phyloP scores from a whole-genome alignment of 139 green algal genomes.

The Gonium pectorale region DNA sequence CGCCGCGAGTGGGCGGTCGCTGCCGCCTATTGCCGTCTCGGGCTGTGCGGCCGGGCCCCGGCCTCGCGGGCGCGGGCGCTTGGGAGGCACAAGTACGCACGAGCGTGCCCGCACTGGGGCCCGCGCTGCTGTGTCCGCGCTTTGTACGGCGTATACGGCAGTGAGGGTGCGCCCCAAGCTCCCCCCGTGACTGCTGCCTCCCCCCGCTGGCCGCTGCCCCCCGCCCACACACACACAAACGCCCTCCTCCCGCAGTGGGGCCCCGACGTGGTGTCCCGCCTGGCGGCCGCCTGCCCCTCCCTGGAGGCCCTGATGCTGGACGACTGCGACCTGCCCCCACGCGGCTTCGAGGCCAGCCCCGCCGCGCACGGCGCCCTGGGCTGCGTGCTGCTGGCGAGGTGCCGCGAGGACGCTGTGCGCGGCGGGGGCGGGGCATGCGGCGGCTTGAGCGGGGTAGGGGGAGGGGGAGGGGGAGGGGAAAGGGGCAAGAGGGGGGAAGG shows the following conservation, averaged over 20 bases:
- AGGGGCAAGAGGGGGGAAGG: background rate
- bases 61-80: too few species aligned
- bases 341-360: background rate
- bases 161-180: too few species aligned
- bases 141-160: too few species aligned
- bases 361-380: slow-evolving; percentile 12
- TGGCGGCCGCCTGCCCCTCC: background rate
- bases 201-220: too few species aligned
- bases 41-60: too few species aligned
- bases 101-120: too few species aligned
- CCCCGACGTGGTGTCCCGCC: background rate
- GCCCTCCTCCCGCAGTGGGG: background rate
- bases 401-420: background rate
- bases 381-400: slow-evolving; percentile 19
- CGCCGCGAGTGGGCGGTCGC: too few species aligned
- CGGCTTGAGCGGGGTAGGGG: background rate
- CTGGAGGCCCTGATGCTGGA: slow-evolving; percentile 37
- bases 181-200: too few species aligned
- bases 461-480: background rate
- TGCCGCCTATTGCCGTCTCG: too few species aligned
- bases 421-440: background rate
- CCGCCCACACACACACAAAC: too few species aligned
- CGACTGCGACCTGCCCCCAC: slow-evolving; percentile 6
- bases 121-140: too few species aligned
- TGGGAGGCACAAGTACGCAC: too few species aligned